These are phyloP conservation scores for Chrysanthemum seticuspe DNA, from an alignment of 129 eudicot genomes.

Conservation along the genomic window DNA sequence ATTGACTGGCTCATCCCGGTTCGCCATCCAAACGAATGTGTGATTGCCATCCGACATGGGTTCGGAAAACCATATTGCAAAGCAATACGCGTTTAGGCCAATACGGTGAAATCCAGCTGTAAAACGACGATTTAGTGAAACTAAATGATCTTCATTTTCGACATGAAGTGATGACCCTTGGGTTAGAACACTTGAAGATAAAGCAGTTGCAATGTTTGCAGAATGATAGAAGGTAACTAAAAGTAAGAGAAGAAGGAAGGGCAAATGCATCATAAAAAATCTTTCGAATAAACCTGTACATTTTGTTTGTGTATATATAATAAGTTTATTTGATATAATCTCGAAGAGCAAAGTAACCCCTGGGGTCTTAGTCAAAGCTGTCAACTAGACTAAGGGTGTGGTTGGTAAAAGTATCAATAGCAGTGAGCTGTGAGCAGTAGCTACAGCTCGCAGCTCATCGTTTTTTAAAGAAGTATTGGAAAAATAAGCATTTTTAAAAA, in stretches of 20 bases:
- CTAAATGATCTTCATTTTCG: slow-evolving; percentile 23
- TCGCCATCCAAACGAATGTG: slow-evolving; percentile 42
- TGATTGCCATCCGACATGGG: slow-evolving; percentile 7
- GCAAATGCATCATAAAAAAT: neutral
- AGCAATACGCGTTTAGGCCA: slow-evolving; percentile 41
- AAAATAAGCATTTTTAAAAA: too few species aligned
- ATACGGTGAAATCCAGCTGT: slow-evolving; percentile 41
- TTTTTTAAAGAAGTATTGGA: too few species aligned
- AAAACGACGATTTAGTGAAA: slow-evolving; percentile 38
- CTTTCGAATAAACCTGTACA: neutral
- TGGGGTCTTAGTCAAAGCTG: too few species aligned
- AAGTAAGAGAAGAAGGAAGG: neutral
- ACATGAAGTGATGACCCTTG: slow-evolving; percentile 36
- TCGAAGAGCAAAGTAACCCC: too few species aligned
- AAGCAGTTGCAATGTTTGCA: neutral
- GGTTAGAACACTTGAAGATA: neutral
- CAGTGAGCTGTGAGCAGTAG: too few species aligned
- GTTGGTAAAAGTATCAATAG: too few species aligned
- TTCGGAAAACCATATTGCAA: slow-evolving; percentile 42
- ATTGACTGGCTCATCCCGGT: slow-evolving; percentile 43
- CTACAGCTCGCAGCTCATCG: too few species aligned
- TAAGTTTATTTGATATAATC: too few species aligned
- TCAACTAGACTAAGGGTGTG: too few species aligned
- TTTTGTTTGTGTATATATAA: too few species aligned
- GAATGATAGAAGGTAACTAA: neutral